Evolutionary conservation across 2,329 filamentous ascomycete species (phyloP).

Genomic region (Penicillium sp.): DNA sequence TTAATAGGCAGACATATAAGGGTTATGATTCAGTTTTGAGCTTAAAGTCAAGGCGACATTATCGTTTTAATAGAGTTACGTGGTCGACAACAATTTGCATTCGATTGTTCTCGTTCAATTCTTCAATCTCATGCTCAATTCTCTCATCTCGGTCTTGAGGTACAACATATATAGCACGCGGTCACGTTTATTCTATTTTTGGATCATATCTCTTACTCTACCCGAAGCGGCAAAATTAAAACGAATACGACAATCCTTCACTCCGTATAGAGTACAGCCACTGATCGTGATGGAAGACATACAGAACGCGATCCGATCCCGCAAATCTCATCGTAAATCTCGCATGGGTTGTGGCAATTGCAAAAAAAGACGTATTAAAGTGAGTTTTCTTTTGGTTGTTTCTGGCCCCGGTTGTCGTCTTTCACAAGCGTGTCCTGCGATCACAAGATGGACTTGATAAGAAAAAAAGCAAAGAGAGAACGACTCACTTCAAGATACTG

Average conservation of each 20-base stretch:
- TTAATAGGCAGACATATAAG: too few species aligned
- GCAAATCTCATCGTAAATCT: conserved; percentile 37
- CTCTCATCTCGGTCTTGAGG: background rate
- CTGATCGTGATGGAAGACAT: background rate
- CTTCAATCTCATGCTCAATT: background rate
- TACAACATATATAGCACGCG: background rate
- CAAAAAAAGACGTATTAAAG: conserved; percentile 38
- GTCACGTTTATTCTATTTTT: conserved; percentile 1
- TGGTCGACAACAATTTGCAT: too few species aligned
- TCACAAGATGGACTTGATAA: background rate
- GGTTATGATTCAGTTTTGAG: too few species aligned
- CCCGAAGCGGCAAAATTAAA: conserved; percentile 4
- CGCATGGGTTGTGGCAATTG: conserved; percentile 35
- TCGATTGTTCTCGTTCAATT: background rate
- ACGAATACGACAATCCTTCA: background rate
- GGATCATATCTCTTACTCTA: background rate
- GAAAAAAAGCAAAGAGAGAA: background rate
- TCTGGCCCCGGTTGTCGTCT: background rate
- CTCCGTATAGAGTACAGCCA: background rate
- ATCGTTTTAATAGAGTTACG: too few species aligned
- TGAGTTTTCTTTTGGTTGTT: conserved; percentile 14
- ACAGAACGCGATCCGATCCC: conserved; percentile 12
- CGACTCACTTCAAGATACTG: background rate
- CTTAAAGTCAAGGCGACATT: too few species aligned
- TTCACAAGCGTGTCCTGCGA: background rate